Conservation (phyloP, 345 rosid genomes). For the Kandelia obovata region DNA sequence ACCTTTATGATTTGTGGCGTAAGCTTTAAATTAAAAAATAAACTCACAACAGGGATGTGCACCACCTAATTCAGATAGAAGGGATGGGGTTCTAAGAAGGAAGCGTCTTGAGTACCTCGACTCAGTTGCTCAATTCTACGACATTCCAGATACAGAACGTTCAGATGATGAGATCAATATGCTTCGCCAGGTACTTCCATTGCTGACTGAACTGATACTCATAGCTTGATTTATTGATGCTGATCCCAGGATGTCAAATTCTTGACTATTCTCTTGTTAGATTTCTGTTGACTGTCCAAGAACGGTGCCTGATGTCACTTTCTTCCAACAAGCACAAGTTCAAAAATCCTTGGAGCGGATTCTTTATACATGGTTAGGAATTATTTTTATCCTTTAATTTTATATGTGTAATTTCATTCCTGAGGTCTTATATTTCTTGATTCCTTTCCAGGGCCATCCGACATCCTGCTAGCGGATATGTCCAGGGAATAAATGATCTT, state of each 20-base stretch:
- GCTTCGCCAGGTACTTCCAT: slow-evolving; percentile 81
- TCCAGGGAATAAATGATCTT: slow-evolving; percentile 95
- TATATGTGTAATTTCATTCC: background rate
- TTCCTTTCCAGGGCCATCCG: slow-evolving; percentile 79
- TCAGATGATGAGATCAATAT: slow-evolving; percentile 93
- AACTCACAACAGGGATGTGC: slow-evolving; percentile 99
- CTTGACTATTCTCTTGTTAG: slow-evolving; percentile 28
- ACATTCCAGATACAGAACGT: slow-evolving; percentile 88
- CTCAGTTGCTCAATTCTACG: slow-evolving; percentile 87
- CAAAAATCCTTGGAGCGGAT: slow-evolving; percentile 97
- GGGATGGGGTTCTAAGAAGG: slow-evolving; percentile 86
- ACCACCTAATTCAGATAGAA: slow-evolving; percentile 99
- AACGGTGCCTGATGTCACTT: slow-evolving; percentile 88
- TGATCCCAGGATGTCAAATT: too few relatives aligned
- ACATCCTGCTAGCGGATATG: slow-evolving; percentile 98
- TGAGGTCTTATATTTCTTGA: slow-evolving; percentile 13
- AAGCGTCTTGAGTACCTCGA: slow-evolving; percentile 93
- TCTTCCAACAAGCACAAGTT: slow-evolving; percentile 92
- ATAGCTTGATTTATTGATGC: too few relatives aligned
- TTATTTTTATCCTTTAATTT: background rate
- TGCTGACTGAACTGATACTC: background rate
- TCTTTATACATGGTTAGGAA: slow-evolving; percentile 86
- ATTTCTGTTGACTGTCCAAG: slow-evolving; percentile 99
- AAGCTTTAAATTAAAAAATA: slow-evolving; percentile 51
- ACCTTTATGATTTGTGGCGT: slow-evolving; percentile 16